Percentiles rank a stretch among this genome's conserved stretches.
Conservation (phyloP, 768 basidiomycete genomes). For the Lentinula aciculospora region DNA sequence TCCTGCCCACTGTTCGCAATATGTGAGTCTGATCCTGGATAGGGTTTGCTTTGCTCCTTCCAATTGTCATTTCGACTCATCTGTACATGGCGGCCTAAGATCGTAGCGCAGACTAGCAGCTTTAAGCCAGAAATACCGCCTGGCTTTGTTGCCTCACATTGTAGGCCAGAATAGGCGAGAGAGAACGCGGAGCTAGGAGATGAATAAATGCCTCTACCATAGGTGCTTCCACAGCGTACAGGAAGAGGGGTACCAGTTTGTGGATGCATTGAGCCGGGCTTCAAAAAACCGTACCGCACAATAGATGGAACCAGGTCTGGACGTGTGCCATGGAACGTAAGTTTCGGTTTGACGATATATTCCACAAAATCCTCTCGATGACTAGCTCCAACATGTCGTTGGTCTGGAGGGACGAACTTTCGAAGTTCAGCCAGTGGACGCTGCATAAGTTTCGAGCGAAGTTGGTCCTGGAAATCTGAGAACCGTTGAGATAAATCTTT, state of each 20-base stretch:
- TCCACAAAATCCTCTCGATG: constrained; percentile 2
- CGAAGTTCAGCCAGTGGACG: constrained; percentile 1
- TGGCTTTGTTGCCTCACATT: neutral
- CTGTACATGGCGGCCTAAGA: constrained; percentile 4
- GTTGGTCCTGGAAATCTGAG: neutral
- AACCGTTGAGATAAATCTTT: neutral
- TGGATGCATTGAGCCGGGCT: constrained; percentile 4
- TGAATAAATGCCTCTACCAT: constrained; percentile 9
- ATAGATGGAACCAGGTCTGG: constrained; percentile 6
- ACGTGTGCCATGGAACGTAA: constrained; percentile 7
- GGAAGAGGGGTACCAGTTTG: constrained; percentile 1
- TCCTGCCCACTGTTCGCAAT: constrained; percentile 7
- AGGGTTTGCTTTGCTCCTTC: constrained; percentile 5
- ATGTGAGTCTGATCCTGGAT: constrained; percentile 7
- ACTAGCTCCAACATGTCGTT: neutral
- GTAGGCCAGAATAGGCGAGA: constrained; percentile 2
- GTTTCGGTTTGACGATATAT: constrained; percentile 3
- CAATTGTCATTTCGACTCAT: constrained; percentile 6
- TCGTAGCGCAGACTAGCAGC: constrained; percentile 8
- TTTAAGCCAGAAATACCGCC: constrained; percentile 6
- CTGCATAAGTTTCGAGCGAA: neutral
- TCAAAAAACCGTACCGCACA: constrained; percentile 7
- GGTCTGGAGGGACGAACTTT: neutral
- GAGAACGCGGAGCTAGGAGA: constrained; percentile 5
- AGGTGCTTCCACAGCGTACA: constrained; percentile 10